These are phyloP conservation scores for Talaromyces liani DNA, from an alignment of 495 filamentous ascomycete genomes.

Conservation along the genomic window DNA sequence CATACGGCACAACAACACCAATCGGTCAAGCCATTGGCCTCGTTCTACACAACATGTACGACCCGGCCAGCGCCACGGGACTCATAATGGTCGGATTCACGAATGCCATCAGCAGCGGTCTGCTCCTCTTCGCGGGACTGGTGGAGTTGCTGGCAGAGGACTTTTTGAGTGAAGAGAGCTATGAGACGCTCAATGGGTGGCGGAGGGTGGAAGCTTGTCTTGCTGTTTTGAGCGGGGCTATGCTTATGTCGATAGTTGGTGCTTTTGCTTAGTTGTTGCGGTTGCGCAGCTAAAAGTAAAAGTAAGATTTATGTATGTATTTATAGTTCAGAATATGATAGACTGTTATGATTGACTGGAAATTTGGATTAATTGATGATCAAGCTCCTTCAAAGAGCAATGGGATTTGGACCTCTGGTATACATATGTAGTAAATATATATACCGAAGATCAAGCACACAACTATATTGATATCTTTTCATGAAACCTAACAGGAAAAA, in stretches of 20 bases:
- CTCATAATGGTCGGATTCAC: constrained; percentile 87
- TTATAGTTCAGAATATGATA: not conserved
- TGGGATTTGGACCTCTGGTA: not conserved
- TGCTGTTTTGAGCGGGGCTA: constrained; percentile 68
- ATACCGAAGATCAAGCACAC: not conserved
- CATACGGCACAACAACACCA: constrained; percentile 87
- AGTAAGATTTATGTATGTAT: not conserved
- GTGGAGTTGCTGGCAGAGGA: constrained; percentile 92
- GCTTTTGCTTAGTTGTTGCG: constrained; percentile 60
- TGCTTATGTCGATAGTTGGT: constrained; percentile 81
- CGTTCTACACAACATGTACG: constrained; percentile 73
- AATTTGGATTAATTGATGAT: not conserved
- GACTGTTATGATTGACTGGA: not conserved
- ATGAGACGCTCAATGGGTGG: constrained; percentile 60
- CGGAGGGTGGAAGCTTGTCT: constrained; percentile 67
- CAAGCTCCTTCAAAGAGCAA: not conserved
- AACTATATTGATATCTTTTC: not conserved
- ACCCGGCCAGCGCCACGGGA: constrained; percentile 72
- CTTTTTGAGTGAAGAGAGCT: constrained; percentile 85
- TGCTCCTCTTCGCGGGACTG: constrained; percentile 84
- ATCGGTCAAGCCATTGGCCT: constrained; percentile 86
- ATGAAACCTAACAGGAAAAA: not conserved
- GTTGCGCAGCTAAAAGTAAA: too few species aligned
- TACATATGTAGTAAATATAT: not conserved
- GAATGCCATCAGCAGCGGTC: constrained; percentile 81